Evolutionary conservation across 176 grass and related monocot species (phyloP), one percentile per base, ranked within the genome.

Genomic region (Oryza rufipogon): DNA sequence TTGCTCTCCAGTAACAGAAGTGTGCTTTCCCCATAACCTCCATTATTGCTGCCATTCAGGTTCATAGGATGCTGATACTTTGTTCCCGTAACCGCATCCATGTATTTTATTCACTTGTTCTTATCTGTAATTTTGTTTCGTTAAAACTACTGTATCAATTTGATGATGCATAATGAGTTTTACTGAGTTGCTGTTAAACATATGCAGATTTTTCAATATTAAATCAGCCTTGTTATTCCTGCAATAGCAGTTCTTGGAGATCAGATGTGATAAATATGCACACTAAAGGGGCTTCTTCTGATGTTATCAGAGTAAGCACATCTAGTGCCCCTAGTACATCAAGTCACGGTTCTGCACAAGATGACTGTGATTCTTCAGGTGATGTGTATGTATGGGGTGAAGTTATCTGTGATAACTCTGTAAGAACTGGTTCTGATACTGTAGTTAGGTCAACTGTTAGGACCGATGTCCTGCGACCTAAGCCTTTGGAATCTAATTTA

Each of bases 311-410:
- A 86, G 91, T 99, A 54, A 99, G 96, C 86, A 90, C 91, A 16
- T 99, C 96, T 77, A 99, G 96, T 64, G 91, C 93, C 20, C 96
- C 93, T 22, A 99, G 96, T 71, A 96, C 96, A 72, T 99, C 96
- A 5, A 99, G 96, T 68, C 96, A 99, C 80, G 93, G 96, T 66
- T 98, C 96, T 70, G 90, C 89, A 30, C 96, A 98, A 63, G 96
- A 99, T 81, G 96, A 99, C 66, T 99, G 75, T 70, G 96, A 99
- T 88, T 90, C 91, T 46, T 89, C 91, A 49, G 93, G 93, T 1
- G 88, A 96, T 8, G 87, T 99, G 47, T 95, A 92, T 45, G 91
- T 99, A 38, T 99, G 96, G 96, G 96, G 96, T 69, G 96, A 99
- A 88, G 91, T 94, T 44, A 78, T 91, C 48, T 97, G 92, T 70